Conservation (phyloP, 495 filamentous ascomycete genomes). For the Penicillium lagena region DNA sequence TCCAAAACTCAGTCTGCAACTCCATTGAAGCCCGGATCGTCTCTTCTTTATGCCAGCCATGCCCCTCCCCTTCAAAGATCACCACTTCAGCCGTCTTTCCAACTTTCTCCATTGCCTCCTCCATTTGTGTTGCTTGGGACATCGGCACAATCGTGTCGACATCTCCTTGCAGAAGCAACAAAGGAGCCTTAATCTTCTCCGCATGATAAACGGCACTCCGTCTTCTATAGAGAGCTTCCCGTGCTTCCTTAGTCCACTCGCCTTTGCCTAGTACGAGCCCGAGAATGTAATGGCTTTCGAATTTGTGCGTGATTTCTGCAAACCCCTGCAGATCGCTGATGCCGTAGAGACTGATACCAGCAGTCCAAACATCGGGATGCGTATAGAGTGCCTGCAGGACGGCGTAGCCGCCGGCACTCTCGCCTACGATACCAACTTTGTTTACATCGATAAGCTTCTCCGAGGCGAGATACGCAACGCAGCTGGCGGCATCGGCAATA, state of each 20-base stretch:
- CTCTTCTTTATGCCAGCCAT: constrained; percentile 6
- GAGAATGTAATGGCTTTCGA: constrained; percentile 37
- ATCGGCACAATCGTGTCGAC: constrained; percentile 36
- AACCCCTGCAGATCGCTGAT: constrained; percentile 29
- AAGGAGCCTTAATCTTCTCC: constrained; percentile 28
- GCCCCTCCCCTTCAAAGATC: constrained; percentile 34
- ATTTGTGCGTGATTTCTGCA: constrained; percentile 35
- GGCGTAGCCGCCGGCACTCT: constrained; percentile 37
- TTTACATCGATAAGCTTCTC: constrained; percentile 18
- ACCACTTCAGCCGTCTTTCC: constrained; percentile 29
- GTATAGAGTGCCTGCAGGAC: constrained; percentile 25
- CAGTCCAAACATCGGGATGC: constrained; percentile 18
- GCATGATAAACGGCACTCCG: constrained; percentile 33
- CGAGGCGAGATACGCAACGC: constrained; percentile 23
- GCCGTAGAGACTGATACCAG: constrained; percentile 28
- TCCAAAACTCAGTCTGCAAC: too few relatives aligned
- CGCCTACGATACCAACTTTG: constrained; percentile 32
- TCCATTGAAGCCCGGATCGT: too few relatives aligned
- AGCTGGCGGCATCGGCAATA: constrained; percentile 31
- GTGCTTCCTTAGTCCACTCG: constrained; percentile 11
- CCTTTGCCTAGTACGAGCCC: constrained; percentile 17
- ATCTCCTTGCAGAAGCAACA: constrained; percentile 35
- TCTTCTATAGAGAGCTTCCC: constrained; percentile 22
- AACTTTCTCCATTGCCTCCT: constrained; percentile 14
- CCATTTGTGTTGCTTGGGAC: constrained; percentile 32